A percentile compares a stretch with the other conserved stretches of the same genome.
Evolutionary conservation across 2,329 filamentous ascomycete genomes (phyloP).

Genomic region (Aspergillus neoniger): DNA sequence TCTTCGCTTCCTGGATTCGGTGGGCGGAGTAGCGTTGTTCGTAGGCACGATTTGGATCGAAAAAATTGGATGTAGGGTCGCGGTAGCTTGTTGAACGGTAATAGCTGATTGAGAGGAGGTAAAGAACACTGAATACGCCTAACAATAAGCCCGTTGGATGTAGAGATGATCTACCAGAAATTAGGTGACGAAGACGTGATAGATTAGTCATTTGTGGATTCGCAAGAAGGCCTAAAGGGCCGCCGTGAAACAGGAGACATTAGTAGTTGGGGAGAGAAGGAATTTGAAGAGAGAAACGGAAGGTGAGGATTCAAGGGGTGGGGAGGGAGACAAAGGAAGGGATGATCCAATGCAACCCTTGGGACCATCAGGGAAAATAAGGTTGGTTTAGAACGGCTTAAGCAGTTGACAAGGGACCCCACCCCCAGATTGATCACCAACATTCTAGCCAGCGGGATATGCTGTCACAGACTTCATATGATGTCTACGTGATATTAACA

Average conservation of each 20-base stretch:
- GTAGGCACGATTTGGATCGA: slow-evolving; percentile 17
- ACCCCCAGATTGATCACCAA: no score
- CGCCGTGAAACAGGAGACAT: background rate
- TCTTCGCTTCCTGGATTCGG: slow-evolving; percentile 12
- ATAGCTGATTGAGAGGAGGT: slow-evolving; percentile 16
- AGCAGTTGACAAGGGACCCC: no score
- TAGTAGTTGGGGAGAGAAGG: no score
- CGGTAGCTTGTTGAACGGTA: slow-evolving; percentile 14
- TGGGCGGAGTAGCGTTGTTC: slow-evolving; percentile 11
- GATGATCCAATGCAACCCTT: no score
- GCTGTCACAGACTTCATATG: no score
- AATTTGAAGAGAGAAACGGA: background rate
- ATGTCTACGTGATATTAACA: no score
- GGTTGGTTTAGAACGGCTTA: no score
- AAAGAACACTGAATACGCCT: slow-evolving; percentile 7
- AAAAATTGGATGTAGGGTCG: slow-evolving; percentile 21
- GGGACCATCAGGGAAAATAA: no score
- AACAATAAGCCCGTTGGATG: background rate
- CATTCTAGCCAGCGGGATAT: no score
- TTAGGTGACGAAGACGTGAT: no score
- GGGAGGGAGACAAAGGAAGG: background rate
- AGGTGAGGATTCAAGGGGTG: background rate
- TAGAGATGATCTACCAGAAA: background rate
- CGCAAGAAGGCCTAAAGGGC: background rate
- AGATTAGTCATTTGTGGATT: background rate